phyloP scores from a whole-genome alignment of 73 alveolate species.

The Uronychia binucleata region DNA sequence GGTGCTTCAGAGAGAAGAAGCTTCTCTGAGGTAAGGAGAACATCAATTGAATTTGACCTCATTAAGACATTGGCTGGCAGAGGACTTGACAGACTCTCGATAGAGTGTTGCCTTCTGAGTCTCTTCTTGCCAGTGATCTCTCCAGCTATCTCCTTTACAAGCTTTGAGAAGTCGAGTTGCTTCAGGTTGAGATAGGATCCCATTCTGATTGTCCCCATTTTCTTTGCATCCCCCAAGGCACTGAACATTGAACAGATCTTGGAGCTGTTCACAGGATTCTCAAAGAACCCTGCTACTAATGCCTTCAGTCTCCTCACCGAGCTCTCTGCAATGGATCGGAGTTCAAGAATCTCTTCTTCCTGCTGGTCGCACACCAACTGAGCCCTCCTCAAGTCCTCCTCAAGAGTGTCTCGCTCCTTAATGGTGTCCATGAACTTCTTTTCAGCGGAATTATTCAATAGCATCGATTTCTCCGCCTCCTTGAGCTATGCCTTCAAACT shows the following conservation, averaged over 20 bases:
- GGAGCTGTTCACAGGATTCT: background rate
- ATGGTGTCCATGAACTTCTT: background rate
- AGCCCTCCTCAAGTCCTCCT: conserved; percentile 27
- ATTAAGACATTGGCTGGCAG: background rate
- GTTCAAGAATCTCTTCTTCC: conserved; percentile 21
- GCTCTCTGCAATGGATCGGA: background rate
- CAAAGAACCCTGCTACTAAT: background rate
- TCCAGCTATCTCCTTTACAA: background rate
- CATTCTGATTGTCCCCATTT: background rate
- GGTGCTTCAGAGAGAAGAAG: background rate
- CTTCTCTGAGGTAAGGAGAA: background rate
- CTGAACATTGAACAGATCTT: background rate
- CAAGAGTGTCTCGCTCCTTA: background rate
- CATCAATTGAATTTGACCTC: background rate
- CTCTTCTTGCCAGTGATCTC: background rate
- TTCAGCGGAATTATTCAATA: background rate
- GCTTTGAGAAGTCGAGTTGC: background rate
- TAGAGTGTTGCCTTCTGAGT: background rate
- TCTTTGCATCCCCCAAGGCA: background rate
- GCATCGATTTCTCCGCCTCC: background rate
- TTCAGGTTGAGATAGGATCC: background rate
- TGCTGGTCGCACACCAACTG: conserved; percentile 8
- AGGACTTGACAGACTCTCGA: background rate
- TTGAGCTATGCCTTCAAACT: background rate
- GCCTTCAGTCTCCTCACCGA: background rate